A percentile compares a stretch with the other conserved stretches of the same genome.
These are phyloP conservation scores for Abrus precatorius DNA, from an alignment of 306 rosid genomes.

Conservation along the genomic window DNA sequence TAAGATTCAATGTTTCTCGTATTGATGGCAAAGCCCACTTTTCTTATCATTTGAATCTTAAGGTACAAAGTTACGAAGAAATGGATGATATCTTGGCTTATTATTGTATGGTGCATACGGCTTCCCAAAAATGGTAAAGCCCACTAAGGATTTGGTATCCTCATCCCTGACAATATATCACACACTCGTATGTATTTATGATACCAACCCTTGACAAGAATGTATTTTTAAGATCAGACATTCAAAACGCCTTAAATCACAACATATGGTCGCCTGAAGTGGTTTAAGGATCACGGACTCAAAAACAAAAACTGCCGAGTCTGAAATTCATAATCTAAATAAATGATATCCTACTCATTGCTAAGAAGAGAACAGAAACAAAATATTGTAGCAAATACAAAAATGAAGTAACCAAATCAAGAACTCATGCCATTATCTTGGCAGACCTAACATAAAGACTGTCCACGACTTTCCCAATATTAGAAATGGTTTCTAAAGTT, in stretches of 20 bases:
- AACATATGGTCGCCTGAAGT: background rate
- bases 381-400: slow-evolving; percentile 4
- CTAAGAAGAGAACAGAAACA: slow-evolving; percentile 13
- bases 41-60: no score
- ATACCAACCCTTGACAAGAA: no score
- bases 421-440: slow-evolving; percentile 81
- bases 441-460: slow-evolving; percentile 94
- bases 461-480: slow-evolving; percentile 87
- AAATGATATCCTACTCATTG: background rate
- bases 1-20: no score
- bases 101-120: no score
- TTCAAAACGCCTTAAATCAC: background rate
- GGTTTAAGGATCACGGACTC: slow-evolving; percentile 12
- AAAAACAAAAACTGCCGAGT: background rate
- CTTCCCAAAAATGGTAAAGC: no score
- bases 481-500: slow-evolving; percentile 82
- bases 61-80: no score
- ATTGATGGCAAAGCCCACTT: no score
- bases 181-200: background rate
- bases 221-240: background rate
- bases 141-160: no score
- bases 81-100: no score
- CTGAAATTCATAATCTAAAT: slow-evolving; percentile 30
- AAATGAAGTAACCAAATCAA: slow-evolving; percentile 7
- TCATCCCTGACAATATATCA: no score